These are phyloP conservation scores for Coniochaeta hoffmannii DNA, from an alignment of 2,329 filamentous ascomycete species.

Conservation along the genomic window DNA sequence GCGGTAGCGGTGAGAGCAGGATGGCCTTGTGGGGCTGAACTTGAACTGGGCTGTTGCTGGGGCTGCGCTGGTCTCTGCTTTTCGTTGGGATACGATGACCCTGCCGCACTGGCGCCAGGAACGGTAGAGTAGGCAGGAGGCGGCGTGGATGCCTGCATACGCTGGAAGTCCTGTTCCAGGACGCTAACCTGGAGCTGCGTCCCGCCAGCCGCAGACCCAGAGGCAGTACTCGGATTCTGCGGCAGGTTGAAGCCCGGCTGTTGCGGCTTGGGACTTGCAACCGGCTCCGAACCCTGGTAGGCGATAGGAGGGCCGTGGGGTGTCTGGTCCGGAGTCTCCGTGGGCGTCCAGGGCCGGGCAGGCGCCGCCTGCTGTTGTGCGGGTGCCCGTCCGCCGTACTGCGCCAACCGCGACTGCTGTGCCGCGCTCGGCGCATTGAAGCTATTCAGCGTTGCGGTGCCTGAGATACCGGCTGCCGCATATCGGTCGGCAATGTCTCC, in stretches of 20 bases:
- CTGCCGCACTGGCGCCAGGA: conserved; percentile 35
- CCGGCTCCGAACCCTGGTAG: conserved; percentile 77
- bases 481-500: conserved; percentile 88
- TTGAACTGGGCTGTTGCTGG: conserved; percentile 18
- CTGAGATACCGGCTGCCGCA: conserved; percentile 84
- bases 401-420: conserved; percentile 70
- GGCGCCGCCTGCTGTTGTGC: conserved; percentile 26
- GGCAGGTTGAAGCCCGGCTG: conserved; percentile 33
- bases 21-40: neutral
- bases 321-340: conserved; percentile 77
- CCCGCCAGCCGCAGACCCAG: conserved; percentile 19
- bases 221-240: conserved; percentile 29
- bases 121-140: conserved; percentile 94
- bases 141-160: conserved; percentile 74
- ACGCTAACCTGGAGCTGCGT: conserved; percentile 53
- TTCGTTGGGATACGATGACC: conserved; percentile 71
- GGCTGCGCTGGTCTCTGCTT: conserved; percentile 51
- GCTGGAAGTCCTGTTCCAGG: conserved; percentile 80
- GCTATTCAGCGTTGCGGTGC: conserved; percentile 72
- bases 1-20: conserved; percentile 5
- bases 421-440: conserved; percentile 67
- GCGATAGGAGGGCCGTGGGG: conserved; percentile 86
- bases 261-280: conserved; percentile 55
- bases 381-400: conserved; percentile 56
- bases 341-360: conserved; percentile 85